These are phyloP conservation scores for Lepidium campestre DNA, from an alignment of 441 rosid genomes.

Conservation along the genomic window DNA sequence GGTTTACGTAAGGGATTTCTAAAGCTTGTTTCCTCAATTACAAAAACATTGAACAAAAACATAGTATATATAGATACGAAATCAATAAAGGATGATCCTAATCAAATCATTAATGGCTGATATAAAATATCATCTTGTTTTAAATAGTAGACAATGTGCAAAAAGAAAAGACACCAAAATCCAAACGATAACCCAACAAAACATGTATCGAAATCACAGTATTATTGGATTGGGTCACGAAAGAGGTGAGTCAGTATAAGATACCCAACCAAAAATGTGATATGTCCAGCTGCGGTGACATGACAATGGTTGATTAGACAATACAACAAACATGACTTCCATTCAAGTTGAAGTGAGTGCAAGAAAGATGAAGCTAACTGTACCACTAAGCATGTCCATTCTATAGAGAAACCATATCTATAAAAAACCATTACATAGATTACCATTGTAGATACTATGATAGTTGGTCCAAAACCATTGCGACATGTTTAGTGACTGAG, in stretches of 20 bases:
- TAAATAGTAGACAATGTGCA: neutral
- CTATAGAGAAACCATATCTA: neutral
- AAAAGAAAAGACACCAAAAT: neutral
- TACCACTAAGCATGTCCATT: neutral
- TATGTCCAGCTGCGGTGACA: neutral
- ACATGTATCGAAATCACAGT: neutral
- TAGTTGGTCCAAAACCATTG: neutral
- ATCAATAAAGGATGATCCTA: neutral
- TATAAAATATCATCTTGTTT: neutral
- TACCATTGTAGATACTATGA: neutral
- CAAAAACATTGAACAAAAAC: neutral
- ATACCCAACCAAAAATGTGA: constrained; percentile 7
- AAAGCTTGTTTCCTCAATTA: neutral
- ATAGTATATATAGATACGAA: neutral
- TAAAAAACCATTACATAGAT: neutral
- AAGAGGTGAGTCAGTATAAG: neutral
- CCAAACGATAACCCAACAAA: constrained; percentile 2
- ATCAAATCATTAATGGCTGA: neutral
- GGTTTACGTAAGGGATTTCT: too few species aligned
- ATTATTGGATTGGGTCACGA: neutral
- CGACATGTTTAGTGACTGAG: neutral
- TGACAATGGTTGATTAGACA: neutral
- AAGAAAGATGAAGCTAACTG: neutral
- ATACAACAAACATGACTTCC: neutral
- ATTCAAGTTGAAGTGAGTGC: neutral